Evolutionary conservation across 768 basidiomycete species (phyloP).

Genomic region (Cystobasidium ongulense): DNA sequence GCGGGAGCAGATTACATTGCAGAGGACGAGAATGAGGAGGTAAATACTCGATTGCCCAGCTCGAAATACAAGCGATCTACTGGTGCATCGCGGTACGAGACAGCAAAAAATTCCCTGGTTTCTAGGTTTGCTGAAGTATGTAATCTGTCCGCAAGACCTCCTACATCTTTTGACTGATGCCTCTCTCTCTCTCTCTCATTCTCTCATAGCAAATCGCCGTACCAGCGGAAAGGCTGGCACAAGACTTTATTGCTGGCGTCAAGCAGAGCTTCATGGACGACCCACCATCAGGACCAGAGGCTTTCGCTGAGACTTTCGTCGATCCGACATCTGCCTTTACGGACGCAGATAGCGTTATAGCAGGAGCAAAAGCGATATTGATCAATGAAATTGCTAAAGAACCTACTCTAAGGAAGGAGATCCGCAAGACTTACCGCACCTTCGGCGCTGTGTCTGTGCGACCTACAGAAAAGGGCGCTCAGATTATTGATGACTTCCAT

Average conservation of each 20-base stretch:
- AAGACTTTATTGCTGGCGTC: conserved; percentile 55
- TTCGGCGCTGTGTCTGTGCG: conserved; percentile 68
- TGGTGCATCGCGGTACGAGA: conserved; percentile 72
- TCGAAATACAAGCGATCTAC: conserved; percentile 69
- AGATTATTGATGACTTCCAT: conserved; percentile 51
- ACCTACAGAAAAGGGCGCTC: conserved; percentile 75
- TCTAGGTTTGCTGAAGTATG: conserved; percentile 71
- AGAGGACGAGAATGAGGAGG: conserved; percentile 51
- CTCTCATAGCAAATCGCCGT: conserved; percentile 68
- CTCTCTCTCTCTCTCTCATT: not conserved
- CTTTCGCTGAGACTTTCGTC: conserved; percentile 76
- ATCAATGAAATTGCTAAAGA: conserved; percentile 87
- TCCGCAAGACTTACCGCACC: conserved; percentile 65
- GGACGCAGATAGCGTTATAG: not conserved
- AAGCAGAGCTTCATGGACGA: conserved; percentile 65
- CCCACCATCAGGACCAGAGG: conserved; percentile 66
- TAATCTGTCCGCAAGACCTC: not conserved
- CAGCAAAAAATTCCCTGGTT: conserved; percentile 69
- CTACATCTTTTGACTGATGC: not conserved
- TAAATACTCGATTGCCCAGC: conserved; percentile 45
- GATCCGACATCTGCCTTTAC: conserved; percentile 9
- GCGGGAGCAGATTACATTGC: conserved; percentile 50
- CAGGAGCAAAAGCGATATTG: conserved; percentile 57
- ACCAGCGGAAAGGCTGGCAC: conserved; percentile 69
- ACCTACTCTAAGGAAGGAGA: conserved; percentile 69